Conservation (phyloP, 1,284 basidiomycete genomes). For the Pholiota adiposa region DNA sequence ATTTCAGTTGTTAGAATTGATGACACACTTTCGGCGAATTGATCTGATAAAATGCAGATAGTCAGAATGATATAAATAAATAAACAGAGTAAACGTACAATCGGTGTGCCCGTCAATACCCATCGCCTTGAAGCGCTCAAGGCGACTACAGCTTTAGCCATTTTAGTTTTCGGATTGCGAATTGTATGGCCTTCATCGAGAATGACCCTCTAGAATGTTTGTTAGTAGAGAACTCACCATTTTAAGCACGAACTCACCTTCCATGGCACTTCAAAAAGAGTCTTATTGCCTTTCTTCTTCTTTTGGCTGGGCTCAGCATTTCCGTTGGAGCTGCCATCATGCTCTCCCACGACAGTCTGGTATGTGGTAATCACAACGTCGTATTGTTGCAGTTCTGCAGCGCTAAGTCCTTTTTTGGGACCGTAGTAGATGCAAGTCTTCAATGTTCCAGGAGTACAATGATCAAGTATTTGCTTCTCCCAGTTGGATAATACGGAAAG, state of each 20-base stretch:
- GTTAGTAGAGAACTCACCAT: not conserved
- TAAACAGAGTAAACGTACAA: constrained; percentile 50
- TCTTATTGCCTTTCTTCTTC: constrained; percentile 57
- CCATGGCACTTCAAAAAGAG: constrained; percentile 77
- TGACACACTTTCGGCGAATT: constrained; percentile 70
- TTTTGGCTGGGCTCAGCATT: constrained; percentile 46
- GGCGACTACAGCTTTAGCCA: constrained; percentile 72
- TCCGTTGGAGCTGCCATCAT: constrained; percentile 35
- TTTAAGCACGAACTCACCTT: constrained; percentile 53
- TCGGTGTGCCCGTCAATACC: constrained; percentile 86
- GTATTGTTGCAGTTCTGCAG: constrained; percentile 64
- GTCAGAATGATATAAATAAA: constrained; percentile 5
- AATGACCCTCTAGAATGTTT: constrained; percentile 62
- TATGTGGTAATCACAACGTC: constrained; percentile 94
- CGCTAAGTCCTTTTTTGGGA: constrained; percentile 59
- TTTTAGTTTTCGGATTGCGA: constrained; percentile 85
- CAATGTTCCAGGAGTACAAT: constrained; percentile 63
- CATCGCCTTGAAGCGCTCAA: constrained; percentile 79
- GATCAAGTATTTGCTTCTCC: constrained; percentile 87
- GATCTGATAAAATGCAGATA: constrained; percentile 51
- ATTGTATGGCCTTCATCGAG: constrained; percentile 90
- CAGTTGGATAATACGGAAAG: constrained; percentile 90
- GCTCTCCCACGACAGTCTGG: constrained; percentile 67
- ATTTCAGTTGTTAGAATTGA: not conserved
- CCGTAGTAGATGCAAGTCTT: constrained; percentile 75